Percentiles rank a stretch among this genome's conserved stretches.
phyloP scores from a whole-genome alignment of 140 eudicot genomes.

The Oenanthe javanica region DNA sequence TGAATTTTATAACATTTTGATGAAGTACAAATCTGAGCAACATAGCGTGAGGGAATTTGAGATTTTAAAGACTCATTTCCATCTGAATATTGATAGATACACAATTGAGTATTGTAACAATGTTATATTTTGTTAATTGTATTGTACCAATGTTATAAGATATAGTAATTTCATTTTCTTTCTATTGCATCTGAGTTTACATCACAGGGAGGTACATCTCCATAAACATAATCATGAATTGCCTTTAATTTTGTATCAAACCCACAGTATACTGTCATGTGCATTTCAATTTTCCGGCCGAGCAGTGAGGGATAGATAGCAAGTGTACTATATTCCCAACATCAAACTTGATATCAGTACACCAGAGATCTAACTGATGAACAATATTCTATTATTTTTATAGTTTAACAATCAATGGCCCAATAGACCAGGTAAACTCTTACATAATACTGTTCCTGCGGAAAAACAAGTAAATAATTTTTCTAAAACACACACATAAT shows the following conservation, averaged over 20 bases:
- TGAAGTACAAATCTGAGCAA: neutral
- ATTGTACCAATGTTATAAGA: neutral
- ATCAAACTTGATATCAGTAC: neutral
- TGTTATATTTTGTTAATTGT: neutral
- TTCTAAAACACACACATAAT: no score
- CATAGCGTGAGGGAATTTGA: neutral
- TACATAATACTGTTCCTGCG: no score
- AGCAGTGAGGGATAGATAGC: neutral
- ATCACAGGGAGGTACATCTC: neutral
- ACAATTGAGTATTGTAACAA: neutral
- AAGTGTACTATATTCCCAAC: neutral
- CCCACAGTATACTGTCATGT: neutral
- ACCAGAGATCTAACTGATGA: neutral
- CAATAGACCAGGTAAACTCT: no score
- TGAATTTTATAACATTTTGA: neutral
- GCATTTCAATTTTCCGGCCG: neutral
- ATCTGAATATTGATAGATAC: neutral
- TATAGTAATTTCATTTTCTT: neutral
- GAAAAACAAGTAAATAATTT: no score
- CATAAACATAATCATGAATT: neutral
- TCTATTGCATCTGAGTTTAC: neutral
- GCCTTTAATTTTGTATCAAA: neutral
- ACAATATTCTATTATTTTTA: no score
- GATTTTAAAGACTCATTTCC: neutral
- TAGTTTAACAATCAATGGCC: no score